Conservation (phyloP, 805 yeast genomes). For the Lipomyces kockii region DNA sequence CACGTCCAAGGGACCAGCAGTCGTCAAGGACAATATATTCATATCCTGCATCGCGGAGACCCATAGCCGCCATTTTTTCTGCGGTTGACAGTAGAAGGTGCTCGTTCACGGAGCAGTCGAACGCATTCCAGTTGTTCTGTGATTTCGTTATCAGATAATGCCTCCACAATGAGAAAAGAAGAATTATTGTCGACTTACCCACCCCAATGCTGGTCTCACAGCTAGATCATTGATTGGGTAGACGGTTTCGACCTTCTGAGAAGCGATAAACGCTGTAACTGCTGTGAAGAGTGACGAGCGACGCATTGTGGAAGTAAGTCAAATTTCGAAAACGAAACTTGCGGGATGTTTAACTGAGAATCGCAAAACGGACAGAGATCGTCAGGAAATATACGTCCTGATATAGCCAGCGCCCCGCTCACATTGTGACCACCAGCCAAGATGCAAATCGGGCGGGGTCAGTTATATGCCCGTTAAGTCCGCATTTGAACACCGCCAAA, state of each 20-base stretch:
- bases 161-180: neutral
- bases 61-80: constrained; percentile 38
- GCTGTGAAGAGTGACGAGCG: neutral
- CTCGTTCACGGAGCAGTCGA: constrained; percentile 42
- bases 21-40: constrained; percentile 45
- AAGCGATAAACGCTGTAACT: neutral
- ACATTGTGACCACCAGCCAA: too few species aligned
- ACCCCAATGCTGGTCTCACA: neutral
- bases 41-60: constrained; percentile 43
- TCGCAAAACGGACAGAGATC: too few species aligned
- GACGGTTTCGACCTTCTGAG: neutral
- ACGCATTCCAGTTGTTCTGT: constrained; percentile 41
- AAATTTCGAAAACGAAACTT: neutral
- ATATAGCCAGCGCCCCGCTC: too few species aligned
- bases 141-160: neutral
- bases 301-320: neutral
- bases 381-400: too few species aligned
- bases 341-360: too few species aligned
- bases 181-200: neutral
- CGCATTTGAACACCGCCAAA: too few species aligned
- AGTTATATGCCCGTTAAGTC: too few species aligned
- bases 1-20: constrained; percentile 42
- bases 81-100: constrained; percentile 40
- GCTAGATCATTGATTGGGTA: neutral
- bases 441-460: too few species aligned